Evolutionary conservation across 2,329 filamentous ascomycete genomes (phyloP).

Genomic region (Fusarium sulawesiense): DNA sequence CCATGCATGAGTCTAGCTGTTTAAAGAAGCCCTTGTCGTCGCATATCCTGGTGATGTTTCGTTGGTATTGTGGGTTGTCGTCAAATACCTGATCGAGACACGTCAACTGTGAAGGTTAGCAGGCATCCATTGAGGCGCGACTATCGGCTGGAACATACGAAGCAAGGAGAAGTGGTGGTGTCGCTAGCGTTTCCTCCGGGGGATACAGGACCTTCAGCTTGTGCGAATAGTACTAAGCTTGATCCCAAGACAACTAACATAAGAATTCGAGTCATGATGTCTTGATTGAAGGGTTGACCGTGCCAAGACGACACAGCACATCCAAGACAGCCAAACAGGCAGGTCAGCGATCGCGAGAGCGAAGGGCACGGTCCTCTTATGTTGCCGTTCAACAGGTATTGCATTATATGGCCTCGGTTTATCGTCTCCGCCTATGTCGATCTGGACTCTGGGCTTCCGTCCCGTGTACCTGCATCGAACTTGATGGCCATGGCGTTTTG

Average conservation of each 20-base stretch:
- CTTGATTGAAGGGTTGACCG: accelerated
- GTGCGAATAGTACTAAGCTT: neutral
- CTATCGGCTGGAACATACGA: neutral
- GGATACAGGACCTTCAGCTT: neutral
- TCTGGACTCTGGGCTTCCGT: too few species aligned
- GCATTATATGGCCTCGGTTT: neutral
- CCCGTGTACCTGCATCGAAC: too few species aligned
- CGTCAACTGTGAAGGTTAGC: neutral
- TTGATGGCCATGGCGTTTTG: too few species aligned
- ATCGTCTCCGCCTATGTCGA: neutral
- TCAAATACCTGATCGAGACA: neutral
- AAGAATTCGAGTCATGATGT: neutral
- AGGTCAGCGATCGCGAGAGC: too few species aligned
- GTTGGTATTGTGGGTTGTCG: neutral
- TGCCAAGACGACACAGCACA: accelerated
- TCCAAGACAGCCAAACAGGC: neutral
- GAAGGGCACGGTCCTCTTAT: too few species aligned
- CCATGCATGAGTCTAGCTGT: neutral
- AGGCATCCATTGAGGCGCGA: accelerated
- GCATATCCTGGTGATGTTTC: neutral
- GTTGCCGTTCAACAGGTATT: too few species aligned
- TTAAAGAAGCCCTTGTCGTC: neutral
- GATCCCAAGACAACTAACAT: neutral
- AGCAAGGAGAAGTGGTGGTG: neutral
- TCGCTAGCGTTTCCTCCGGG: neutral